Evolutionary conservation across 1,284 basidiomycete species (phyloP).

Genomic region (Rhizoctonia solani): DNA sequence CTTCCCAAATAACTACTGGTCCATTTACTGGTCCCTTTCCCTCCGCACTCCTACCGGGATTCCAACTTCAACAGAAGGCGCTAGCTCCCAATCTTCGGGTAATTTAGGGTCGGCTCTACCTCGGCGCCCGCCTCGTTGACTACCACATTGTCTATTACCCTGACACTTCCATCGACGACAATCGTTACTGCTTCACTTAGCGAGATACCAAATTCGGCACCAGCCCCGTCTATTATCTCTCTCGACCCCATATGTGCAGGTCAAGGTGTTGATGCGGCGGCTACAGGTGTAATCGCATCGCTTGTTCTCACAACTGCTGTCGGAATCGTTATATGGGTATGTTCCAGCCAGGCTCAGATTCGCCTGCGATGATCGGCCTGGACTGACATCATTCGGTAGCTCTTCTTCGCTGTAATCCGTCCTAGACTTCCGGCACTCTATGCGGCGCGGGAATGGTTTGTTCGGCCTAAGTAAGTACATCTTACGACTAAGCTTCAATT

Average conservation of each 20-base stretch:
- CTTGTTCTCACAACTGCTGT: conserved; percentile 59
- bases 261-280: conserved; percentile 60
- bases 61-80: background rate
- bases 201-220: conserved; percentile 46
- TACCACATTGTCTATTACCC: conserved; percentile 19
- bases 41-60: background rate
- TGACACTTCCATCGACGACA: conserved; percentile 48
- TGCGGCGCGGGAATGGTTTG: conserved; percentile 72
- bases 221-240: conserved; percentile 48
- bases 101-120: background rate
- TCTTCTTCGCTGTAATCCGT: conserved; percentile 66
- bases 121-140: conserved; percentile 7
- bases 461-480: conserved; percentile 62
- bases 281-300: conserved; percentile 63
- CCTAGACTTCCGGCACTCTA: conserved; percentile 72
- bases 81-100: background rate
- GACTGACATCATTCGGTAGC: conserved; percentile 47
- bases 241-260: conserved; percentile 60
- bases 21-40: conserved; percentile 19
- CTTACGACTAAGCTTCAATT: conserved; percentile 20
- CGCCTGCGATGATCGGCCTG: background rate
- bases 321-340: conserved; percentile 68
- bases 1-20: conserved; percentile 10
- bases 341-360: conserved; percentile 42
- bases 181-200: conserved; percentile 50